Evolutionary conservation across 2,329 filamentous ascomycete genomes (phyloP), one percentile per base, ranked within the genome.

Genomic region (Alternaria novae-zelandiae): DNA sequence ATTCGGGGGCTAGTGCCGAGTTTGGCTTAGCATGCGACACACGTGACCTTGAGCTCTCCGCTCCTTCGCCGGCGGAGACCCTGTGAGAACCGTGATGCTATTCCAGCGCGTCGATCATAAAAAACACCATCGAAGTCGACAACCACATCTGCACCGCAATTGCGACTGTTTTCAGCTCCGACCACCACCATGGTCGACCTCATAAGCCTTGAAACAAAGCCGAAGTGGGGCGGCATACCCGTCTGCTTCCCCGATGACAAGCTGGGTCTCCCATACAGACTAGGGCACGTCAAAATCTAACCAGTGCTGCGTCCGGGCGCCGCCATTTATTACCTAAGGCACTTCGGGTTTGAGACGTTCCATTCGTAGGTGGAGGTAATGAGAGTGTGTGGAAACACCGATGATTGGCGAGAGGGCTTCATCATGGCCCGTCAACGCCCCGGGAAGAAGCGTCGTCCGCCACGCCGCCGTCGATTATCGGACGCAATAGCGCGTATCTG

Each of bases 361-460:
- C 23, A 68, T 67, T 67, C 57, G 64, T 61, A 60, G 26, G 54
- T 54, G 49, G 25, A 32, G 13, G 45, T 65, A 61, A 58, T 55
- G 57, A 59, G 61, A 63, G 65, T 67, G 51, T 44, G 62, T 59
- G 30, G 49, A 66, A 59, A 13, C 8, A 59, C 61, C n/a, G 28
- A 54, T 53, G 63, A 69, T 67, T 60, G 41, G 65, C 65, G 54
- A 41, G 32, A 12, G 43, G 61, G 45, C 59, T 58, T 62, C 55
- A 49, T 50, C 30, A 56, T 64, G 58, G 54, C 47, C 59, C 59
- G 50, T 60, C 56, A 59, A 53, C 53, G 64, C 63, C 56, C 63
- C 70, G 70, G 69, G 68, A 69, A 59, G 64, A 68, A 64, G 66
- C 68, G 62, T 63, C 63, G 59, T 54, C 70, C 66, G 70, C 68